Evolutionary conservation across 768 basidiomycete species (phyloP).

Genomic region (Rubroboletus pulcherrimus): DNA sequence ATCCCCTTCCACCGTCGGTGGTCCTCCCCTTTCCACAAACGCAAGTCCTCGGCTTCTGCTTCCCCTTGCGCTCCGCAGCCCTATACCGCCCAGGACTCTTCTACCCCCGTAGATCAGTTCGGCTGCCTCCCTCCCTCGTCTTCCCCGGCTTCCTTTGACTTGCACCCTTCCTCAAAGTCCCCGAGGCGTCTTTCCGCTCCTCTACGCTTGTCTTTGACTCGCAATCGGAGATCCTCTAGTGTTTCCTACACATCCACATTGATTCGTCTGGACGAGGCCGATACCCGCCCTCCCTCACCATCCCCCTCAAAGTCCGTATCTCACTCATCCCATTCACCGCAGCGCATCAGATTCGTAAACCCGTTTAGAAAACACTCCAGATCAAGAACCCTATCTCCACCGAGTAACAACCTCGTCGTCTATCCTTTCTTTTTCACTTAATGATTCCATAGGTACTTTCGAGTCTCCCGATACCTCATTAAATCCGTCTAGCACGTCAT

Average conservation of each 20-base stretch:
- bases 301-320: neutral
- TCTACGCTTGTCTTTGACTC: conserved; percentile 6
- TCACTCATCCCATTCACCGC: neutral
- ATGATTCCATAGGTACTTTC: conserved; percentile 1
- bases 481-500: neutral
- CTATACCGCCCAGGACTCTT: neutral
- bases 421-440: neutral
- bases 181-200: neutral
- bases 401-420: conserved; percentile 4
- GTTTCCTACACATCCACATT: neutral
- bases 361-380: conserved; percentile 17
- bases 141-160: neutral
- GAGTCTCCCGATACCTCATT: neutral
- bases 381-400: conserved; percentile 14
- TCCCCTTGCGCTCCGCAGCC: neutral
- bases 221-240: conserved; percentile 8
- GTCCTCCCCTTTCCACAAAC: conserved; percentile 5
- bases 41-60: neutral
- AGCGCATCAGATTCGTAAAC: conserved; percentile 14
- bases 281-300: neutral
- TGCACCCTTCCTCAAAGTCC: neutral
- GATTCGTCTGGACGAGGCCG: neutral
- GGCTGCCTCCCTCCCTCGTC: neutral
- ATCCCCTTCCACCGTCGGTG: neutral
- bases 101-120: conserved; percentile 3